Evolutionary conservation across 176 grass and related monocot species (phyloP).

Genomic region (Phoenix dactylifera): DNA sequence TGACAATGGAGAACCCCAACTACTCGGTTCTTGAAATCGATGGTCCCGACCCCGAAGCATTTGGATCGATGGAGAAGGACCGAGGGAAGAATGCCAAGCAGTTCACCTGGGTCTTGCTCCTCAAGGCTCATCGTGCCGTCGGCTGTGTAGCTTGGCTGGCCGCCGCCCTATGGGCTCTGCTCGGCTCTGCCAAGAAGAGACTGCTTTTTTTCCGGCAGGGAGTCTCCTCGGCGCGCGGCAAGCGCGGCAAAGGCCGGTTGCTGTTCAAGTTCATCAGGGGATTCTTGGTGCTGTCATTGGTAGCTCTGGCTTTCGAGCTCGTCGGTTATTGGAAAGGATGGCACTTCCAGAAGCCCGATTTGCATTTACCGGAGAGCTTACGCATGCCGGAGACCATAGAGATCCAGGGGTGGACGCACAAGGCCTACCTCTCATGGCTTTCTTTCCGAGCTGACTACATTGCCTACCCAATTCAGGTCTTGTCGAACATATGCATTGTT

Average conservation of each 20-base stretch:
- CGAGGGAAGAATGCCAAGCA: constrained; percentile 70
- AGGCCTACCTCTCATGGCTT: constrained; percentile 54
- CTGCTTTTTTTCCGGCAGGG: constrained; percentile 5
- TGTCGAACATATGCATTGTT: constrained; percentile 49
- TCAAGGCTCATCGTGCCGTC: constrained; percentile 42
- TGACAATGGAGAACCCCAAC: constrained; percentile 79
- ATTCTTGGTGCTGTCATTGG: constrained; percentile 38
- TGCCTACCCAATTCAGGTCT: constrained; percentile 36
- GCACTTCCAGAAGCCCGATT: constrained; percentile 39
- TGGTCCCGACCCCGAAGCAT: constrained; percentile 32
- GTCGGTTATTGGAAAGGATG: constrained; percentile 60
- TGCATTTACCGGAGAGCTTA: constrained; percentile 23
- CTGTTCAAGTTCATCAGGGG: constrained; percentile 54
- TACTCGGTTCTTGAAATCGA: constrained; percentile 64
- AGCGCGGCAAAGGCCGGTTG: constrained; percentile 19
- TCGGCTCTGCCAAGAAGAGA: constrained; percentile 24
- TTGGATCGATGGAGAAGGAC: constrained; percentile 42
- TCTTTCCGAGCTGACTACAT: constrained; percentile 48
- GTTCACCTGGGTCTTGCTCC: constrained; percentile 66
- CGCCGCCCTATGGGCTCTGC: constrained; percentile 31
- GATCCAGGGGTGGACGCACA: constrained; percentile 50
- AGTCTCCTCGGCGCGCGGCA: neutral
- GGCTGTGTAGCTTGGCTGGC: constrained; percentile 42
- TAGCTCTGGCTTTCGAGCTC: constrained; percentile 46
- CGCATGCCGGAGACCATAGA: constrained; percentile 41